Conservation (phyloP, 2,329 filamentous ascomycete species). For the Diaporthe eres region DNA sequence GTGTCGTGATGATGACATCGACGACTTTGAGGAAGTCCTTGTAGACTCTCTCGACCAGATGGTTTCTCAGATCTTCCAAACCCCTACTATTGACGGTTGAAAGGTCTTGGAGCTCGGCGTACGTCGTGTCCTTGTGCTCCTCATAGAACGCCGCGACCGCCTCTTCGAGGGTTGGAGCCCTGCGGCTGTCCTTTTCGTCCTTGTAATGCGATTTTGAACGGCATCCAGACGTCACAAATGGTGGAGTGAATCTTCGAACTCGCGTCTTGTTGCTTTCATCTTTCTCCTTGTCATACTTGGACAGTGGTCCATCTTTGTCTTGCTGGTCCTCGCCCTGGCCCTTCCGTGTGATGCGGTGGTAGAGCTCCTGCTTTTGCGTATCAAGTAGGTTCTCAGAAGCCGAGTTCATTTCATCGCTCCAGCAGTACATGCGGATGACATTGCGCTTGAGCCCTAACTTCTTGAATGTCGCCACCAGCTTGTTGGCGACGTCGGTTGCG, state of each 20-base stretch:
- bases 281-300: neutral
- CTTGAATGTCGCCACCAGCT: neutral
- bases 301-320: neutral
- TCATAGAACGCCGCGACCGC: neutral
- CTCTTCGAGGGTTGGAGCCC: constrained; percentile 13
- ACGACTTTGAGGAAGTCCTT: neutral
- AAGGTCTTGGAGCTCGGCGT: neutral
- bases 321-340: neutral
- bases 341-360: neutral
- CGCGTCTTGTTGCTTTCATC: neutral
- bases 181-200: neutral
- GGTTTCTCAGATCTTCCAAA: neutral
- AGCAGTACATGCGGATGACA: constrained; percentile 15
- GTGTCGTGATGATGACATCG: neutral
- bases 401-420: neutral
- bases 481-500: neutral
- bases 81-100: neutral
- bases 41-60: neutral
- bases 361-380: neutral
- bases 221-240: neutral
- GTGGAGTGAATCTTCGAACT: neutral
- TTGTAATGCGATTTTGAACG: neutral
- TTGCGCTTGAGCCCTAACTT: neutral
- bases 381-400: neutral
- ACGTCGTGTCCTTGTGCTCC: neutral